Conservation (phyloP, 2,329 filamentous ascomycete species). For the Neofusicoccum kwambonambiense region DNA sequence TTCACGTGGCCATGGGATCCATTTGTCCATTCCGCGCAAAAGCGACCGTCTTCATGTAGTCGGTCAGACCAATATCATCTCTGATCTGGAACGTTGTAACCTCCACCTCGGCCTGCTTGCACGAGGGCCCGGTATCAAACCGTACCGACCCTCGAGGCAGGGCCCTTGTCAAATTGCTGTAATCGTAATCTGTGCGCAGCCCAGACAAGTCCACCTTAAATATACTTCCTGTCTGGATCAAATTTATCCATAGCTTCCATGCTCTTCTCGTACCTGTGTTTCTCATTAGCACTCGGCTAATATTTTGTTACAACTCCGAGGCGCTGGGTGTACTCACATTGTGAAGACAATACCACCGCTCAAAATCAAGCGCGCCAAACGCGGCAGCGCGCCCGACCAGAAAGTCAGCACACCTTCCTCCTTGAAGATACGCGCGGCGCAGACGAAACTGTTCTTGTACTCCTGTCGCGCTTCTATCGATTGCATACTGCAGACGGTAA, state of each 20-base stretch:
- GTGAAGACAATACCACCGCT: constrained; percentile 98
- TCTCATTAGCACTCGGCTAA: background rate
- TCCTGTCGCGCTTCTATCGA: constrained; percentile 77
- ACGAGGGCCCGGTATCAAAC: too few relatives aligned
- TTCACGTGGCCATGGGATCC: background rate
- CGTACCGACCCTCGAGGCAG: too few relatives aligned
- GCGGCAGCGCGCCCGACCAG: constrained; percentile 89
- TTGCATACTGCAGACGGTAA: constrained; percentile 67
- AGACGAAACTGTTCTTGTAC: constrained; percentile 87
- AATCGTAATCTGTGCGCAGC: background rate
- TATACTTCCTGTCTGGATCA: constrained; percentile 81
- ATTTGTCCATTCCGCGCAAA: too few relatives aligned
- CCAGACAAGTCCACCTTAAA: constrained; percentile 46
- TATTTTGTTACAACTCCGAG: background rate
- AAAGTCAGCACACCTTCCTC: constrained; percentile 88
- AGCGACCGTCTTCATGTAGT: too few relatives aligned
- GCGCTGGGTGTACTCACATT: constrained; percentile 78
- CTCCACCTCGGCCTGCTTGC: too few relatives aligned
- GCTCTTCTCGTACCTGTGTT: constrained; percentile 77
- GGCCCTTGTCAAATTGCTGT: background rate
- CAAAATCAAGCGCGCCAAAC: constrained; percentile 78
- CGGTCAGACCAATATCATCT: too few relatives aligned
- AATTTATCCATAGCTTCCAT: constrained; percentile 80
- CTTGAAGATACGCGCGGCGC: constrained; percentile 78
- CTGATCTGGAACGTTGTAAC: background rate